Evolutionary conservation across 768 basidiomycete species (phyloP).

Genomic region (Lentinula sp.): DNA sequence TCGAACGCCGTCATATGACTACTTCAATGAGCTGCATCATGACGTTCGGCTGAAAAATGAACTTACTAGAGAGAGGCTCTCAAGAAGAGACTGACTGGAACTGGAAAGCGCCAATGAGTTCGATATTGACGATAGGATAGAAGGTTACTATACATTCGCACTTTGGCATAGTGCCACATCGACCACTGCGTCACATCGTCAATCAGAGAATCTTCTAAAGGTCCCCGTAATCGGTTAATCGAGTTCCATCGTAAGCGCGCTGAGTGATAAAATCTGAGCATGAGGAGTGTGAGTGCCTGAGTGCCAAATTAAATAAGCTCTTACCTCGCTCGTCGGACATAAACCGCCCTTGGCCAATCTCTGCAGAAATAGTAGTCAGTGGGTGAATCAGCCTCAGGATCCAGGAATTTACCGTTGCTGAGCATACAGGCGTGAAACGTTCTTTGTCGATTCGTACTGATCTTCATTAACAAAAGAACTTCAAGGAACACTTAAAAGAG

Average conservation of each 20-base stretch:
- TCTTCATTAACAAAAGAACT: slow-evolving; percentile 57
- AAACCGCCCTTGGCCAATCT: slow-evolving; percentile 69
- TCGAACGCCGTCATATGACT: slow-evolving; percentile 68
- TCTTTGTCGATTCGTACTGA: slow-evolving; percentile 53
- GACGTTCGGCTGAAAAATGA: background rate
- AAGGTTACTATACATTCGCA: slow-evolving; percentile 30
- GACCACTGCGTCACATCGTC: slow-evolving; percentile 74
- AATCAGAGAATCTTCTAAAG: slow-evolving; percentile 56
- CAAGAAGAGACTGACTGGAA: slow-evolving; percentile 42
- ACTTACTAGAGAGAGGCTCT: slow-evolving; percentile 45
- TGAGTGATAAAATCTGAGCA: slow-evolving; percentile 53
- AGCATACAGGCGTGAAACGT: slow-evolving; percentile 60
- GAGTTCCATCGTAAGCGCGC: slow-evolving; percentile 68
- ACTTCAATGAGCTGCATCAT: background rate
- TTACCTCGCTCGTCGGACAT: slow-evolving; percentile 61
- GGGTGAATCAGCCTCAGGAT: background rate
- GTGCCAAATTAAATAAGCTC: slow-evolving; percentile 7
- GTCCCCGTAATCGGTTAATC: slow-evolving; percentile 57
- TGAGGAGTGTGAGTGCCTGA: background rate
- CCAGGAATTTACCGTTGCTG: slow-evolving; percentile 42
- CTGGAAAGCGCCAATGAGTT: slow-evolving; percentile 16
- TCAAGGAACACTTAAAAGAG: background rate
- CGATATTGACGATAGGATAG: background rate
- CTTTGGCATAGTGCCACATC: slow-evolving; percentile 66
- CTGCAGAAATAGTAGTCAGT: background rate